Conservation (phyloP, 192 early-diverging fungal species). For the Coemansia guatemalensis region DNA sequence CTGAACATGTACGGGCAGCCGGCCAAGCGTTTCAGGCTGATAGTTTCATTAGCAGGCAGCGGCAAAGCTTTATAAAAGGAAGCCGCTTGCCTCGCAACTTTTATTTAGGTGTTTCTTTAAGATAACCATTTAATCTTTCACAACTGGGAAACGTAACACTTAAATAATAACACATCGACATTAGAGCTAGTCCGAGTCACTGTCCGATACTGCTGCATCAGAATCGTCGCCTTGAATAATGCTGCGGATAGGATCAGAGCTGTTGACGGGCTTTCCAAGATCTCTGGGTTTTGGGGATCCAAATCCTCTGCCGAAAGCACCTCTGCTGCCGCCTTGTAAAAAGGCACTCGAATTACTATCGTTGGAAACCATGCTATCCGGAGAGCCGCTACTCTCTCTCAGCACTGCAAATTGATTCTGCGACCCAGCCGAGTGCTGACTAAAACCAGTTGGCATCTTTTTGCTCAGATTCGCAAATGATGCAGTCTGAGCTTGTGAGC, state of each 20-base stretch:
- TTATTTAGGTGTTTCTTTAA: too few species aligned
- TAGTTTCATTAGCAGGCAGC: too few species aligned
- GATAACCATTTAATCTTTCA: too few species aligned
- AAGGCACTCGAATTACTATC: conserved; percentile 1
- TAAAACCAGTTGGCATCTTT: conserved; percentile 18
- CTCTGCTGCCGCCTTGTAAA: background rate
- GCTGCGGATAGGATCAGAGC: conserved; percentile 10
- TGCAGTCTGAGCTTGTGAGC: background rate
- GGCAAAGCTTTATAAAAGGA: too few species aligned
- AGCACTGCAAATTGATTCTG: conserved; percentile 10
- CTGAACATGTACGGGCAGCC: too few species aligned
- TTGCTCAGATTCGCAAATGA: conserved; percentile 17
- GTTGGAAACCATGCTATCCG: background rate
- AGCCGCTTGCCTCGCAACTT: too few species aligned
- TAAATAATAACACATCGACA: too few species aligned
- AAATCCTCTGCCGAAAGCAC: background rate
- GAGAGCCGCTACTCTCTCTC: conserved; percentile 5
- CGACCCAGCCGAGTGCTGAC: conserved; percentile 7
- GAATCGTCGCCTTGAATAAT: conserved; percentile 15
- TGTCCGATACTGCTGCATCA: conserved; percentile 1
- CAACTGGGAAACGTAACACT: too few species aligned
- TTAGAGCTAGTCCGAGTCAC: background rate
- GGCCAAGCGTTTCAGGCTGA: too few species aligned
- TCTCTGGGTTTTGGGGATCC: too few species aligned
- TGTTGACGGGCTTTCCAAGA: background rate